These are phyloP conservation scores for Diplosphaera chodatii DNA, from an alignment of 139 green algal genomes.

Conservation along the genomic window DNA sequence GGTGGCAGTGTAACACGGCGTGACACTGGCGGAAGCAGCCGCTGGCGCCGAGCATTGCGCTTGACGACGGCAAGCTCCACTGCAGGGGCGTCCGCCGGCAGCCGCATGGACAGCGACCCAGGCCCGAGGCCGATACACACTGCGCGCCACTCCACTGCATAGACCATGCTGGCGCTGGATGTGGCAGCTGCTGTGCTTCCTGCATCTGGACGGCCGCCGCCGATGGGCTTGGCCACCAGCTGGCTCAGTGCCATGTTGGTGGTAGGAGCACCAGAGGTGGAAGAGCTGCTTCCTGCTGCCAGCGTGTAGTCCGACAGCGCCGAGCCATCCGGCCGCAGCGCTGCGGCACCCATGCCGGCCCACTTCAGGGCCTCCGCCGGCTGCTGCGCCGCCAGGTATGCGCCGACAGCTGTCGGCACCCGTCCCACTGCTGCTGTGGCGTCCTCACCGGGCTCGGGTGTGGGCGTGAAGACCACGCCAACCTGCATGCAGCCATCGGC, in stretches of 20 bases:
- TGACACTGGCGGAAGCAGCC: neutral
- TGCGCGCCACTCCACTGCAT: neutral
- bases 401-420: neutral
- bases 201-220: neutral
- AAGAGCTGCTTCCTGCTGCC: no score
- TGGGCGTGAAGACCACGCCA: conserved; percentile 13
- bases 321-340: neutral
- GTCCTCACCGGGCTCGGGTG: no score
- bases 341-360: neutral
- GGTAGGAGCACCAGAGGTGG: no score
- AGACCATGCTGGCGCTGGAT: neutral
- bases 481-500: conserved; percentile 51
- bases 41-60: neutral
- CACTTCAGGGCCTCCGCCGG: neutral
- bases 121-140: neutral
- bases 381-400: neutral
- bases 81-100: neutral
- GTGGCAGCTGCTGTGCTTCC: neutral
- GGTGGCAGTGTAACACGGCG: neutral
- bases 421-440: neutral
- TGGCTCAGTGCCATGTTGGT: neutral
- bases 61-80: neutral
- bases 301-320: neutral
- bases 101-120: neutral
- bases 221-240: neutral